Evolutionary conservation across 306 rosid genomes (phyloP).

Genomic region (Sesbania bispinosa): DNA sequence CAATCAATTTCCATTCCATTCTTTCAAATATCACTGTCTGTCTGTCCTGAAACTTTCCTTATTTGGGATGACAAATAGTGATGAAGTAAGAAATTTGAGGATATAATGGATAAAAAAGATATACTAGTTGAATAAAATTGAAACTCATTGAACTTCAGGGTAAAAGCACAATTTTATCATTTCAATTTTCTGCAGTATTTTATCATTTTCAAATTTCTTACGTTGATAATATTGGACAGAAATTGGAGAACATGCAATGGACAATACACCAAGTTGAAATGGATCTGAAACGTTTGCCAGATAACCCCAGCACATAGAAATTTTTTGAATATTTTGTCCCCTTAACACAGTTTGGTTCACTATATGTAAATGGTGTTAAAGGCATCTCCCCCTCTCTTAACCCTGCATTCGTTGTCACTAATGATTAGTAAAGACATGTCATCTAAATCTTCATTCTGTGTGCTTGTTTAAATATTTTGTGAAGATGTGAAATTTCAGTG

Average conservation of each 20-base stretch:
- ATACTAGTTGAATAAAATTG: not conserved
- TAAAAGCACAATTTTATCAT: not conserved
- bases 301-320: conserved; percentile 41
- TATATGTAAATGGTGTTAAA: conserved; percentile 6
- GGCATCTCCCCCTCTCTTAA: not conserved
- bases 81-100: not conserved
- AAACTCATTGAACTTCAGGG: not conserved
- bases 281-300: conserved; percentile 75
- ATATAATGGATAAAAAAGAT: not conserved
- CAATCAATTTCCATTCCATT: not conserved
- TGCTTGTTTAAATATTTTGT: not conserved
- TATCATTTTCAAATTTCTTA: not conserved
- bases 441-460: conserved; percentile 5
- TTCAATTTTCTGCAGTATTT: not conserved
- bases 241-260: conserved; percentile 93
- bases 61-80: conserved; percentile 1
- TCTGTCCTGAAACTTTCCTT: not conserved
- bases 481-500: not conserved
- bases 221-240: conserved; percentile 42
- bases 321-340: not conserved
- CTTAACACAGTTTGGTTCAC: conserved; percentile 11
- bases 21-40: too few relatives aligned
- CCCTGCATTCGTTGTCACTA: not conserved
- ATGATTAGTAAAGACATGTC: conserved; percentile 1
- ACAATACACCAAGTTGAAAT: conserved; percentile 90